Percentiles rank a stretch among this genome's conserved stretches.
Evolutionary conservation across 2,329 filamentous ascomycete genomes (phyloP).

Genomic region (Ophiognomonia clavigignenti-juglandacearum): DNA sequence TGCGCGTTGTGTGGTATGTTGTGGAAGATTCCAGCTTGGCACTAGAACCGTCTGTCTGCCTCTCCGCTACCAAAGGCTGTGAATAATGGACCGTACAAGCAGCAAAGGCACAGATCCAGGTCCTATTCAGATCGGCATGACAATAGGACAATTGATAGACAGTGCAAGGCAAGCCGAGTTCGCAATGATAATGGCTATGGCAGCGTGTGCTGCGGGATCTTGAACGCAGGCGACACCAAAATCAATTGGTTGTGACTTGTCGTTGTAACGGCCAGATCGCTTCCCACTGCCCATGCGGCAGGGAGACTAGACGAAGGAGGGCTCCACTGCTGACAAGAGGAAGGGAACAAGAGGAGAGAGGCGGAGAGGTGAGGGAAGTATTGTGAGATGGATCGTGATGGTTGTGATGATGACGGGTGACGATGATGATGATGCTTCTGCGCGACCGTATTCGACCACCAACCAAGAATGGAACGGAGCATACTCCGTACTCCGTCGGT

Average conservation of each 20-base stretch:
- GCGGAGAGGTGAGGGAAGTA: not conserved
- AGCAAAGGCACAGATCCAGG: too few species aligned
- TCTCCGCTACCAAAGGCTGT: too few species aligned
- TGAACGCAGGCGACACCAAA: slow-evolving; percentile 32
- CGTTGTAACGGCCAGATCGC: not conserved
- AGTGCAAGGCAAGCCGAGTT: not conserved
- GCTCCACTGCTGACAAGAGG: not conserved
- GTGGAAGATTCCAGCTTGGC: too few species aligned
- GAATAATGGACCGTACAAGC: too few species aligned
- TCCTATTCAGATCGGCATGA: too few species aligned
- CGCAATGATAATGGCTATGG: slow-evolving; percentile 9
- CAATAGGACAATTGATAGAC: not conserved
- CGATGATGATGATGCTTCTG: not conserved
- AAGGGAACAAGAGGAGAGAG: not conserved
- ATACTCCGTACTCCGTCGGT: too few species aligned
- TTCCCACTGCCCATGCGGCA: not conserved
- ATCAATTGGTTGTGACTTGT: slow-evolving; percentile 32
- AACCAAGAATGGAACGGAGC: too few species aligned
- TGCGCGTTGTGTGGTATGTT: too few species aligned
- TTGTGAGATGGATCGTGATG: not conserved
- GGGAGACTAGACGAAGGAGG: not conserved
- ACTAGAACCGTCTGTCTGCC: too few species aligned
- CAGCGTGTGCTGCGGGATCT: slow-evolving; percentile 23
- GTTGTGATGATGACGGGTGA: not conserved
- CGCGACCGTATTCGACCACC: too few species aligned